These are phyloP conservation scores for Cystobasidium slooffiae DNA, from an alignment of 1,284 basidiomycete species.

Conservation along the genomic window DNA sequence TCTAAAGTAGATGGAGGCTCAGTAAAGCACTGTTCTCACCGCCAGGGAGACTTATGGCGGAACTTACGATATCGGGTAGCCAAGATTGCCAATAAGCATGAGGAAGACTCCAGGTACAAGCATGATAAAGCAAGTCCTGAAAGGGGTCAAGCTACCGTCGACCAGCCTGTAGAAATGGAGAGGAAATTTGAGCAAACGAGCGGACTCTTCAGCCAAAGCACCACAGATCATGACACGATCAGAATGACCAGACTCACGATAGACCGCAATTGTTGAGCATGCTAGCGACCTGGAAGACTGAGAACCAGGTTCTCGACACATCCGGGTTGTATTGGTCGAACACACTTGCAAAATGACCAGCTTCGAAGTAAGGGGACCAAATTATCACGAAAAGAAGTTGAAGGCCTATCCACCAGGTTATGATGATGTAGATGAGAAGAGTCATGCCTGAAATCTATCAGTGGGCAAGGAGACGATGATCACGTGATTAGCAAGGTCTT, in stretches of 20 bases:
- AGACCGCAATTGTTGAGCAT: conserved; percentile 41
- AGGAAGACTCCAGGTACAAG: conserved; percentile 67
- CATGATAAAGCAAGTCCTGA: conserved; percentile 82
- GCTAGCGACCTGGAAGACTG: conserved; percentile 35
- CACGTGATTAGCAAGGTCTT: background rate
- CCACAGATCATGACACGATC: too few species aligned
- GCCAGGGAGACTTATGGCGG: too few species aligned
- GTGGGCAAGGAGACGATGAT: background rate
- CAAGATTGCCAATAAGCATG: conserved; percentile 78
- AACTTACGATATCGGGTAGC: conserved; percentile 60
- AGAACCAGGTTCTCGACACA: conserved; percentile 65
- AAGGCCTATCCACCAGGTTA: conserved; percentile 65
- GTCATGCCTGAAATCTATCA: conserved; percentile 41
- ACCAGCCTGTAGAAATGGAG: background rate
- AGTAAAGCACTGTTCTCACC: background rate
- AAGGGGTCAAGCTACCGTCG: conserved; percentile 55
- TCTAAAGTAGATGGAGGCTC: conserved; percentile 1
- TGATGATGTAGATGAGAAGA: conserved; percentile 23
- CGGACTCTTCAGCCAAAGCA: too few species aligned
- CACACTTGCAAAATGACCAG: conserved; percentile 59
- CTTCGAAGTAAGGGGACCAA: conserved; percentile 76
- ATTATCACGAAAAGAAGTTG: conserved; percentile 72
- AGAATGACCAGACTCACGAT: conserved; percentile 6
- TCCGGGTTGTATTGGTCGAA: conserved; percentile 29
- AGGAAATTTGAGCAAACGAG: background rate